These are phyloP conservation scores for Blastobotrys persicus DNA, from an alignment of 1,139 yeast genomes.

Conservation along the genomic window DNA sequence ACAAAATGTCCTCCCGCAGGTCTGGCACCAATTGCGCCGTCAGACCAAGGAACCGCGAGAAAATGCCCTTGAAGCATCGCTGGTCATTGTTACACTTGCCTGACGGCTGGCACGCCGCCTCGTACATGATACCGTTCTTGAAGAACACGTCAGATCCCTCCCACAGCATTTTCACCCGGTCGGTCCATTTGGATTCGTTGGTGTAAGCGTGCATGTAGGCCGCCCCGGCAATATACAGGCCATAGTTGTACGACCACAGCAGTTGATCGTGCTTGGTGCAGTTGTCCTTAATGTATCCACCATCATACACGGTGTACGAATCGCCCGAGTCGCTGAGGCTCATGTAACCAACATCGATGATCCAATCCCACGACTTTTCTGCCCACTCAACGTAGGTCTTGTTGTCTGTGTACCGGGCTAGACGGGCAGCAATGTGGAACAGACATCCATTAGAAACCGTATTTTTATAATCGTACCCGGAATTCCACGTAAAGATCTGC, in stretches of 20 bases:
- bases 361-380: slow-evolving; percentile 78
- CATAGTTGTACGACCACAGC: slow-evolving; percentile 89
- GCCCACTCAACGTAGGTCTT: slow-evolving; percentile 77
- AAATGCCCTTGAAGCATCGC: slow-evolving; percentile 82
- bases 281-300: slow-evolving; percentile 60
- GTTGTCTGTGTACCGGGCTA: slow-evolving; percentile 70
- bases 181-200: slow-evolving; percentile 63
- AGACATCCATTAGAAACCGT: slow-evolving; percentile 84
- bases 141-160: slow-evolving; percentile 61
- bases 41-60: slow-evolving; percentile 70
- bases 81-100: slow-evolving; percentile 78
- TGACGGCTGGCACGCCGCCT: slow-evolving; percentile 73
- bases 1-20: slow-evolving; percentile 51
- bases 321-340: slow-evolving; percentile 23
- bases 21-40: slow-evolving; percentile 73
- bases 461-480: slow-evolving; percentile 88
- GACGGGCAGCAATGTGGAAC: slow-evolving; percentile 80
- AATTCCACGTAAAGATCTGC: slow-evolving; percentile 92
- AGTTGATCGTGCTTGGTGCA: slow-evolving; percentile 58
- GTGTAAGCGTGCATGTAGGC: slow-evolving; percentile 82
- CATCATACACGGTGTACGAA: slow-evolving; percentile 54
- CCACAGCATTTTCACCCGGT: slow-evolving; percentile 42
- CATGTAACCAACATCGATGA: slow-evolving; percentile 57
- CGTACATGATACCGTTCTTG: slow-evolving; percentile 62
- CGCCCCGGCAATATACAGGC: slow-evolving; percentile 72